Evolutionary conservation across 1,284 basidiomycete genomes (phyloP), one percentile per base, ranked within the genome.

Genomic region (Flammula alnicola): DNA sequence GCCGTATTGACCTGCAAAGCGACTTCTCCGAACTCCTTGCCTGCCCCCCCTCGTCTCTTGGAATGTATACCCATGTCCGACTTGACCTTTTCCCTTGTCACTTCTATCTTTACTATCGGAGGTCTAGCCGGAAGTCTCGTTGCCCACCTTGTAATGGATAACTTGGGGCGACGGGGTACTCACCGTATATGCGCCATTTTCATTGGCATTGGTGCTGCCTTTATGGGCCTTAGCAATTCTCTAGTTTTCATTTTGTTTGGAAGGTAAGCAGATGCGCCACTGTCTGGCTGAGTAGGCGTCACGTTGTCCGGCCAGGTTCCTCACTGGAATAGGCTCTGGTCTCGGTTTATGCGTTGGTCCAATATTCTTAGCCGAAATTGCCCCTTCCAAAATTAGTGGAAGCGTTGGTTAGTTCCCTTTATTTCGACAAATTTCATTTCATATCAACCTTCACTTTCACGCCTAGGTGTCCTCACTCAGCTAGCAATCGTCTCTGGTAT

Each of bases 311-410:
- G 49, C 5, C 59, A 93, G 91, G 57, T 77, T 93, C 47, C 63
- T 95, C 16, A 82, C 88, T 8, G 95, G 94, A 8, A 61, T 93
- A 6, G 88, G 86, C 8, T 86, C 90, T 26, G 94, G 94, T 19
- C 70, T 96, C 44, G 92, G 88, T 14, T 76, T 95, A 3, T 95
- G 92, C 59, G 81, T 93, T n/a, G 84, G 86, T 1, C 93, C 94
- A 6, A 82, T 95, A 37, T 95, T 86, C 69, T 77, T 96, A 26
- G 81, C 90, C 7, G 88, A 93, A 63, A 85, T 95, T 10, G 83
- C 93, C 0, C 91, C 90, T 0, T 71, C 83, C 3, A 75, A 76
- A 50, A 84, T 91, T 40, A 82, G 80, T 58, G 90, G 90, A n/a
- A 84, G 77, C 44, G 73, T 91, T 51, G 90, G 88, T 82, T 57